phyloP scores from a whole-genome alignment of 2,329 filamentous ascomycete species.

The Tolypocladium guangdongense region DNA sequence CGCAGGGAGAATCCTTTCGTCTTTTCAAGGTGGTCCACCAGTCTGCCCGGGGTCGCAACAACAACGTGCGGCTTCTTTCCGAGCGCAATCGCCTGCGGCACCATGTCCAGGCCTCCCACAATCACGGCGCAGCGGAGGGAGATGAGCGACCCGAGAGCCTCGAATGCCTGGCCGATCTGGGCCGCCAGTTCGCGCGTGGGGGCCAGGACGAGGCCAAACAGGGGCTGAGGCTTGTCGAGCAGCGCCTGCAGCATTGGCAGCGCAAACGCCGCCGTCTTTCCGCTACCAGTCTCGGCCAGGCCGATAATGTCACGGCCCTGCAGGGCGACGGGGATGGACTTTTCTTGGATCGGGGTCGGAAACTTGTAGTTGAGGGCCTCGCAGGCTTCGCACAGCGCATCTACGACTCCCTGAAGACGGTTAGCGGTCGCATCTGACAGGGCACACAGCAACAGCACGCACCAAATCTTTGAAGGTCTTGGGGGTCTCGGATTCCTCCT shows the following conservation, averaged over 20 bases:
- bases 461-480: slow-evolving; percentile 60
- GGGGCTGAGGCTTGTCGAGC: slow-evolving; percentile 73
- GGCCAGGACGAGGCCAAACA: slow-evolving; percentile 84
- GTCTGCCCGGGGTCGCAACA: slow-evolving; percentile 80
- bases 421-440: background rate
- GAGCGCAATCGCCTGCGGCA: slow-evolving; percentile 78
- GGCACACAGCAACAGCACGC: slow-evolving; percentile 5
- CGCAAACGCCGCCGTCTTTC: slow-evolving; percentile 93
- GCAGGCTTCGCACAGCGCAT: slow-evolving; percentile 83
- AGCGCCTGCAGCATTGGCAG: slow-evolving; percentile 85
- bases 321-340: slow-evolving; percentile 74
- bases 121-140: slow-evolving; percentile 78
- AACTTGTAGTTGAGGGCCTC: slow-evolving; percentile 68
- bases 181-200: slow-evolving; percentile 89
- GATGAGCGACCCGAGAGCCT: slow-evolving; percentile 78
- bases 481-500: slow-evolving; percentile 19
- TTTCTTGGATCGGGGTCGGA: slow-evolving; percentile 80
- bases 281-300: slow-evolving; percentile 86
- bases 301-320: slow-evolving; percentile 81
- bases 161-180: slow-evolving; percentile 81
- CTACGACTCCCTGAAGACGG: slow-evolving; percentile 57
- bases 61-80: slow-evolving; percentile 95
- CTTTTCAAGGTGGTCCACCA: slow-evolving; percentile 89
- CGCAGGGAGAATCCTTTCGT: slow-evolving; percentile 90
- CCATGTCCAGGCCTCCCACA: slow-evolving; percentile 93